These are phyloP conservation scores for Kluyveromyces nonfermentans DNA, from an alignment of 805 yeast genomes.

Conservation along the genomic window DNA sequence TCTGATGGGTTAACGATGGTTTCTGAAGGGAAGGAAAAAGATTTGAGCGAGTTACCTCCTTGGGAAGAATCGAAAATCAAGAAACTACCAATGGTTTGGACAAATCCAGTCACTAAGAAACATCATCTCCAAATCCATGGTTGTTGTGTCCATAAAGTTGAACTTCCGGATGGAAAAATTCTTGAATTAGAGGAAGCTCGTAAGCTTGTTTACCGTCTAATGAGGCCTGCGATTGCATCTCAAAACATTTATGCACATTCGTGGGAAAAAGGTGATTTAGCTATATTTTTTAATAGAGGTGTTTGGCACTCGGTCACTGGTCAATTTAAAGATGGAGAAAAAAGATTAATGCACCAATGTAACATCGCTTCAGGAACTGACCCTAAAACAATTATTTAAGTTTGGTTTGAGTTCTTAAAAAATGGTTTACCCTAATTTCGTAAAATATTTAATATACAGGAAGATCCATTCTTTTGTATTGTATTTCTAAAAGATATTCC, in stretches of 20 bases:
- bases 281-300: conserved; percentile 79
- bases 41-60: conserved; percentile 60
- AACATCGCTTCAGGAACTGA: conserved; percentile 77
- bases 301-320: conserved; percentile 92
- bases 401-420: no score
- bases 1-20: conserved; percentile 83
- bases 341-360: conserved; percentile 87
- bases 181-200: conserved; percentile 68
- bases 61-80: conserved; percentile 79
- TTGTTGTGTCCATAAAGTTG: conserved; percentile 65
- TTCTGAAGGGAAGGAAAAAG: conserved; percentile 63
- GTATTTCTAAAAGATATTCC: no score
- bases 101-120: conserved; percentile 75
- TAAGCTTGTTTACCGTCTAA: conserved; percentile 55
- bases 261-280: conserved; percentile 79
- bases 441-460: no score
- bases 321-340: conserved; percentile 69
- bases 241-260: conserved; percentile 66
- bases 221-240: conserved; percentile 83
- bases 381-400: conserved; percentile 33
- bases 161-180: conserved; percentile 45
- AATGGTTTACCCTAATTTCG: no score
- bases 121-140: conserved; percentile 85
- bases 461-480: no score
- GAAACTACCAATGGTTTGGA: conserved; percentile 81